Evolutionary conservation across 129 eudicot species (phyloP).

Genomic region (Centaurea solstitialis): DNA sequence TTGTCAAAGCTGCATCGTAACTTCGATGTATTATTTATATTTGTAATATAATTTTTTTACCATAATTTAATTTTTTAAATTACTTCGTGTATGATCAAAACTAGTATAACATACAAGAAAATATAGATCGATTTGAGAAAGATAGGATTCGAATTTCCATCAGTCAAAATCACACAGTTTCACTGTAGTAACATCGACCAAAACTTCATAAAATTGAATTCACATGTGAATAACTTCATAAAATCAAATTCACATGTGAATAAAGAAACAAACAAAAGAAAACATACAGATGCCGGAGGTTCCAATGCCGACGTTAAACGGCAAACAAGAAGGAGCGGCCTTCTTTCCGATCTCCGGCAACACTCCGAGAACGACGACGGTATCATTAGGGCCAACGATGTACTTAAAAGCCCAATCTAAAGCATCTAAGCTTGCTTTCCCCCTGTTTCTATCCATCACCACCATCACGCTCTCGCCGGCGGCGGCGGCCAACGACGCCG

Average conservation of each 20-base stretch:
- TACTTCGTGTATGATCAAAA: too few species aligned
- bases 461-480: constrained; percentile 33
- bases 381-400: constrained; percentile 31
- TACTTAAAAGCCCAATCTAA: constrained; percentile 39
- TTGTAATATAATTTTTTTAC: too few species aligned
- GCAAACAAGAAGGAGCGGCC: constrained; percentile 31
- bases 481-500: not conserved
- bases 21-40: too few species aligned
- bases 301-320: constrained; percentile 38
- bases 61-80: too few species aligned
- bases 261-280: not conserved
- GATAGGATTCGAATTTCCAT: not conserved
- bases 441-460: constrained; percentile 30
- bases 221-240: too few species aligned
- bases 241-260: not conserved
- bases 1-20: too few species aligned
- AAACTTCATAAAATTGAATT: too few species aligned
- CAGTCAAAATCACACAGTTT: too few species aligned
- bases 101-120: too few species aligned
- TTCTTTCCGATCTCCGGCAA: constrained; percentile 42
- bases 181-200: too few species aligned
- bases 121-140: not conserved
- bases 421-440: constrained; percentile 34
- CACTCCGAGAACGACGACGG: constrained; percentile 42
- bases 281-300: constrained; percentile 42